phyloP scores from a whole-genome alignment of 495 filamentous ascomycete genomes.

The Penicillium odoratum region DNA sequence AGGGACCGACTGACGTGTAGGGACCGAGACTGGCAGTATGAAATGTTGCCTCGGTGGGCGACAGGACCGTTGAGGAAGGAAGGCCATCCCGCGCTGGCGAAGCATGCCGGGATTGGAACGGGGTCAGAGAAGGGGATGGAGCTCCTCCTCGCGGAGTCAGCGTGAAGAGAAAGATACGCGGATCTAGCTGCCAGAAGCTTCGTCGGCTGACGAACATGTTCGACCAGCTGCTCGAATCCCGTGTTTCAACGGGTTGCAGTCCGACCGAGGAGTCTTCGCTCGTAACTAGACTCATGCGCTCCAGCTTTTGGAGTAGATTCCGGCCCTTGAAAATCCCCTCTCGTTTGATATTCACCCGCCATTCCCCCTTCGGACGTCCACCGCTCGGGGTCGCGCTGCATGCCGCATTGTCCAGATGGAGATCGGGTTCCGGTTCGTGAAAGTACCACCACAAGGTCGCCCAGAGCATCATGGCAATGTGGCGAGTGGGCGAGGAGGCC shows the following conservation, averaged over 20 bases:
- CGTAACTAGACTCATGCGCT: conserved; percentile 85
- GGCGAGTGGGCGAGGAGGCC: conserved; percentile 72
- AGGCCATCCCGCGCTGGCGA: conserved; percentile 59
- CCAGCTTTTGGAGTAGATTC: conserved; percentile 83
- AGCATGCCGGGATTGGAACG: conserved; percentile 52
- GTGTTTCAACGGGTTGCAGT: conserved; percentile 55
- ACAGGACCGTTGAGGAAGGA: conserved; percentile 10
- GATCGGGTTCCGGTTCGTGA: conserved; percentile 57
- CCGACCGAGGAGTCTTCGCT: conserved; percentile 77
- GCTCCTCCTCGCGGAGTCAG: conserved; percentile 57
- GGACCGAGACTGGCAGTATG: conserved; percentile 51
- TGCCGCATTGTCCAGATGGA: conserved; percentile 58
- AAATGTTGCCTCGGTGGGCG: conserved; percentile 25
- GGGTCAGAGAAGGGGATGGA: conserved; percentile 55
- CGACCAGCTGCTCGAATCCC: conserved; percentile 64
- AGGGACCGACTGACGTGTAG: conserved; percentile 70
- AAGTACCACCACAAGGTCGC: conserved; percentile 96
- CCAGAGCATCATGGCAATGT: conserved; percentile 97
- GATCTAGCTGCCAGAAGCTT: conserved; percentile 90
- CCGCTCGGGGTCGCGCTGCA: conserved; percentile 62
- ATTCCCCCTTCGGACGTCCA: conserved; percentile 80
- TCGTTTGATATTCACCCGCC: conserved; percentile 79
- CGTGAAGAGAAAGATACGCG: conserved; percentile 83
- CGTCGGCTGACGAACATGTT: conserved; percentile 79
- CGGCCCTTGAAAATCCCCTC: conserved; percentile 84